A percentile compares a stretch with the other conserved stretches of the same genome.
Evolutionary conservation across 148 eudicot genomes (phyloP).

Genomic region (Polygonum maritimum): DNA sequence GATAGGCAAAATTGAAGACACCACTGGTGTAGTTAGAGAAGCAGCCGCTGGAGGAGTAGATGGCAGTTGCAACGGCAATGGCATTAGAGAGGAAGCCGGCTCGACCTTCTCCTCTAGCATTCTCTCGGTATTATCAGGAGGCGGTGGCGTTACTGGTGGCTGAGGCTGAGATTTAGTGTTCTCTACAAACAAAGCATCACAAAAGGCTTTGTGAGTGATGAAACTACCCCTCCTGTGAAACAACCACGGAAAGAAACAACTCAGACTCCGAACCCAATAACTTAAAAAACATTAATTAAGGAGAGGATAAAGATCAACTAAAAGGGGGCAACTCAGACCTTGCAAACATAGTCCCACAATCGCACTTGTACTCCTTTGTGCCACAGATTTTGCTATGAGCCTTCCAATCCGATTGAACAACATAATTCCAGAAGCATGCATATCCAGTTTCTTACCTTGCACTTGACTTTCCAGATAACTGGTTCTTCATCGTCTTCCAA

Average conservation of each 20-base stretch:
- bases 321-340: conserved; percentile 29
- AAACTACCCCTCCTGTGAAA: conserved; percentile 76
- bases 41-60: conserved; percentile 18
- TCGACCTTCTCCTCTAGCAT: conserved; percentile 26
- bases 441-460: too few relatives aligned
- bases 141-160: conserved; percentile 21
- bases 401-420: conserved; percentile 88
- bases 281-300: not conserved
- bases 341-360: conserved; percentile 72
- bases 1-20: conserved; percentile 32
- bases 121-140: conserved; percentile 7
- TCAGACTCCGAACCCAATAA: conserved; percentile 11
- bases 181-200: conserved; percentile 65
- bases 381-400: conserved; percentile 86
- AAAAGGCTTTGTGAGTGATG: conserved; percentile 83
- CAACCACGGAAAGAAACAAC: conserved; percentile 9
- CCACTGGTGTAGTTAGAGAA: conserved; percentile 26
- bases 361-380: conserved; percentile 74
- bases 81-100: conserved; percentile 22
- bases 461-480: too few relatives aligned
- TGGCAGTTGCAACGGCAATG: conserved; percentile 22
- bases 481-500: too few relatives aligned
- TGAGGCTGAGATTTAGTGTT: conserved; percentile 48
- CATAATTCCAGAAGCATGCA: too few relatives aligned
- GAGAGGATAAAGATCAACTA: too few relatives aligned